Percentiles rank a stretch among this genome's conserved stretches.
phyloP scores from a whole-genome alignment of 495 filamentous ascomycete species.

The Penicillium fimorum region DNA sequence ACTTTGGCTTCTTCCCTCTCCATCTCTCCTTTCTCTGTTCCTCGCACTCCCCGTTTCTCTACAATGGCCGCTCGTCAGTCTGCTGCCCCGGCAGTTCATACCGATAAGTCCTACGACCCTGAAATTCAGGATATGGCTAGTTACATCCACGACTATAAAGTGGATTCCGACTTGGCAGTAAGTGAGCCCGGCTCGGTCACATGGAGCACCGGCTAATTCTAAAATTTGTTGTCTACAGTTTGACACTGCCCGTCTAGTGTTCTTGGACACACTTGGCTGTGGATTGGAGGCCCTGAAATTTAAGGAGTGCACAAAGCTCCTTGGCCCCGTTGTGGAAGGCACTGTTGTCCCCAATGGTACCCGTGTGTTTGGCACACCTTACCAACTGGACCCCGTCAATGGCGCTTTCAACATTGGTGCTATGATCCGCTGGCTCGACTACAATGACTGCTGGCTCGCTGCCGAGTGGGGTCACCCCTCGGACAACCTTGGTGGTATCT shows the following conservation, averaged over 20 bases:
- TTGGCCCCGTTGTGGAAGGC: slow-evolving; percentile 90
- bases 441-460: slow-evolving; percentile 99
- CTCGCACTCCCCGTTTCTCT: slow-evolving; percentile 40
- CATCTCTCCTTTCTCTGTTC: slow-evolving; percentile 22
- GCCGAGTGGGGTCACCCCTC: slow-evolving; percentile 99
- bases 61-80: slow-evolving; percentile 49
- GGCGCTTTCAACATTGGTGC: slow-evolving; percentile 98
- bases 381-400: slow-evolving; percentile 91
- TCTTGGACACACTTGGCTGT: slow-evolving; percentile 95
- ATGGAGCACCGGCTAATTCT: not conserved
- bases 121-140: slow-evolving; percentile 92
- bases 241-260: slow-evolving; percentile 85
- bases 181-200: slow-evolving; percentile 30
- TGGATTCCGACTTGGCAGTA: slow-evolving; percentile 91
- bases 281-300: slow-evolving; percentile 94
- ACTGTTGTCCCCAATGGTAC: slow-evolving; percentile 92
- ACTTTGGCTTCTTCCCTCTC: slow-evolving; percentile 26
- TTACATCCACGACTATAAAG: slow-evolving; percentile 89
- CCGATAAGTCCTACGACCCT: slow-evolving; percentile 68
- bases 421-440: slow-evolving; percentile 98
- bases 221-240: slow-evolving; percentile 54
- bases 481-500: slow-evolving; percentile 93
- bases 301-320: slow-evolving; percentile 90
- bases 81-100: slow-evolving; percentile 35
- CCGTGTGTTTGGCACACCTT: slow-evolving; percentile 86